Conservation (phyloP, 2,329 filamentous ascomycete species). For the Beauveria sp. region DNA sequence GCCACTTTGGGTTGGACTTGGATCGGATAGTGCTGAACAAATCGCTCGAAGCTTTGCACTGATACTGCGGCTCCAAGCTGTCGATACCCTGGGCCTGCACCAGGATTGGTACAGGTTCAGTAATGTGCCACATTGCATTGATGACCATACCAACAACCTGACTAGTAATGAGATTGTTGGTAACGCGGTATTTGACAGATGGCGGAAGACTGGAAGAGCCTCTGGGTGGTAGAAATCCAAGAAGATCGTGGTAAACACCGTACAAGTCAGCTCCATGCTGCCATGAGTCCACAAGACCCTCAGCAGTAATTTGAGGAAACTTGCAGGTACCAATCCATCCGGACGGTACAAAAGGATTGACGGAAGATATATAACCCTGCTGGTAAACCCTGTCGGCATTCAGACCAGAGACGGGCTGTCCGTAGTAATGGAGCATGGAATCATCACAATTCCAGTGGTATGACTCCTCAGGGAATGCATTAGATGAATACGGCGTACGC, state of each 20-base stretch:
- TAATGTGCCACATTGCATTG: conserved; percentile 55
- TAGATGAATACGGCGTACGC: conserved; percentile 70
- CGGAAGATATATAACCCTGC: conserved; percentile 50
- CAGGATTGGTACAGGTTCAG: conserved; percentile 35
- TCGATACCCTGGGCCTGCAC: conserved; percentile 54
- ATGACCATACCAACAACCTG: conserved; percentile 73
- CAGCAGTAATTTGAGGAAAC: conserved; percentile 71
- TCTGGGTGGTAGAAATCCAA: conserved; percentile 56
- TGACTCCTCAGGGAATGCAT: conserved; percentile 66
- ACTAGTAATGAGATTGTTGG: conserved; percentile 74
- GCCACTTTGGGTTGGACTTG: conserved; percentile 45
- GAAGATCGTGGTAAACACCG: conserved; percentile 63
- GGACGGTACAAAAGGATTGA: conserved; percentile 58
- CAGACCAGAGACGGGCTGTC: conserved; percentile 45
- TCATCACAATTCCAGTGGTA: conserved; percentile 69
- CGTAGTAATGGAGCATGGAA: conserved; percentile 62
- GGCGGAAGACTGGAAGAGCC: conserved; percentile 30
- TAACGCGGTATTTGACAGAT: conserved; percentile 60
- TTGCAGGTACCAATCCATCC: conserved; percentile 70
- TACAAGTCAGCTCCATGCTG: conserved; percentile 71
- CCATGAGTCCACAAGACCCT: conserved; percentile 65
- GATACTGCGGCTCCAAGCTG: conserved; percentile 66
- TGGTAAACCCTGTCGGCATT: conserved; percentile 53
- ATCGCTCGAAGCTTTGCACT: conserved; percentile 45
- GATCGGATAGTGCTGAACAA: conserved; percentile 39